Percentiles rank a stretch among this genome's conserved stretches.
Evolutionary conservation across 2,329 filamentous ascomycete genomes (phyloP).

Genomic region (Leptographium radiaticola): DNA sequence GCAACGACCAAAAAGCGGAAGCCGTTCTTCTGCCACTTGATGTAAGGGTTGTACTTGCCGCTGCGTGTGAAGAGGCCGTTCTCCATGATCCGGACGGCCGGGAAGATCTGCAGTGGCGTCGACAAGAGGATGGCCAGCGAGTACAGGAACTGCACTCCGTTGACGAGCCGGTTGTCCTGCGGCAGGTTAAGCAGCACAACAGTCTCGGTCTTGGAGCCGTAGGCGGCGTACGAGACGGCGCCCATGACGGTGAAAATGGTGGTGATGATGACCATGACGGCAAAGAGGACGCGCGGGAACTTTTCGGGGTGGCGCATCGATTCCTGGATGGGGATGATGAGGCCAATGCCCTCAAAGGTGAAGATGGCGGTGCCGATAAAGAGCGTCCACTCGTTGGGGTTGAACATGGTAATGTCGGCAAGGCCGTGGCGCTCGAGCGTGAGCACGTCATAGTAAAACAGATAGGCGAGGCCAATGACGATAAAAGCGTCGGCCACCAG

Average conservation of each 20-base stretch:
- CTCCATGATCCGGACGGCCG: constrained; percentile 90
- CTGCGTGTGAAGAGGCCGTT: constrained; percentile 88
- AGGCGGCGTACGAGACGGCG: constrained; percentile 88
- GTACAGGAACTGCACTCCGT: constrained; percentile 91
- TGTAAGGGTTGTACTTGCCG: constrained; percentile 94
- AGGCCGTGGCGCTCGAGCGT: constrained; percentile 67
- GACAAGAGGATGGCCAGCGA: constrained; percentile 94
- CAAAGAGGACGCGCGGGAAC: constrained; percentile 76
- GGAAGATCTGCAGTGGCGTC: constrained; percentile 93
- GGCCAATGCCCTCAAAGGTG: constrained; percentile 93
- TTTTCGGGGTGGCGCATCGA: constrained; percentile 87
- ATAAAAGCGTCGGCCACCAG: constrained; percentile 92
- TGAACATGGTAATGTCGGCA: constrained; percentile 82
- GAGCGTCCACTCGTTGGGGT: constrained; percentile 82
- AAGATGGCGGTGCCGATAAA: constrained; percentile 99
- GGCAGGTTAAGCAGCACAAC: constrained; percentile 94
- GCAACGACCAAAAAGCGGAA: constrained; percentile 91
- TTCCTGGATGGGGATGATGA: constrained; percentile 96
- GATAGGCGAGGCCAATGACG: constrained; percentile 76
- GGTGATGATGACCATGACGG: constrained; percentile 92
- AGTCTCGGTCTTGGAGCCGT: constrained; percentile 88
- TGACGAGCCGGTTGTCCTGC: constrained; percentile 90
- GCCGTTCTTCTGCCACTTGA: constrained; percentile 99
- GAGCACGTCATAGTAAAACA: constrained; percentile 89
- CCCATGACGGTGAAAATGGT: constrained; percentile 84